These are phyloP conservation scores for Nitzschia putrida DNA, from an alignment of 108 stramenopile genomes.

Conservation along the genomic window DNA sequence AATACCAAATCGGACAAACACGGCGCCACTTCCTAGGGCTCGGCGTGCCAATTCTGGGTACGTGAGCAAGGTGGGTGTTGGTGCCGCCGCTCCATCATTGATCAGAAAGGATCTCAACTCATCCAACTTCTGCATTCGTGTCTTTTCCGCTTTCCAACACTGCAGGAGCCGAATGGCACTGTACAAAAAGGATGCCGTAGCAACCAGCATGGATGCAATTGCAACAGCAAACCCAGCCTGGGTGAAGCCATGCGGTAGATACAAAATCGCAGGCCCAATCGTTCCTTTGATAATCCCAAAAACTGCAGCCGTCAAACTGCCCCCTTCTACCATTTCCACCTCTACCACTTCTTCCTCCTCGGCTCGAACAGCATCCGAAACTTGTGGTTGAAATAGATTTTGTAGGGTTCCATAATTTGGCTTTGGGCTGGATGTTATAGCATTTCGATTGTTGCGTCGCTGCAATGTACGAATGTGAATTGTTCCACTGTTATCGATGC, in stretches of 20 bases:
- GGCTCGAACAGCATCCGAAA: neutral
- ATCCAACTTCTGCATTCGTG: constrained; percentile 5
- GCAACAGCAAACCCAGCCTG: constrained; percentile 44
- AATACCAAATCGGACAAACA: constrained; percentile 46
- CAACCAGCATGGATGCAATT: constrained; percentile 42
- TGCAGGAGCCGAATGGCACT: constrained; percentile 44
- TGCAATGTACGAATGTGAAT: constrained; percentile 34
- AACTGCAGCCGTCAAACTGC: constrained; percentile 44
- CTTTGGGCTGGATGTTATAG: constrained; percentile 4
- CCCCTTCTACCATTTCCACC: constrained; percentile 46
- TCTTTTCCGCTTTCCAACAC: constrained; percentile 46
- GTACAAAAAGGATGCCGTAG: constrained; percentile 42
- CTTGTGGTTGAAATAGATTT: constrained; percentile 30
- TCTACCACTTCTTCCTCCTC: constrained; percentile 38
- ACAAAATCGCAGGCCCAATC: constrained; percentile 45
- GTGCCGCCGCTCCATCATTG: neutral
- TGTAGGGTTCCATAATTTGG: constrained; percentile 37
- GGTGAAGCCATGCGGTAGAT: constrained; percentile 52
- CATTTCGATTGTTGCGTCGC: constrained; percentile 11
- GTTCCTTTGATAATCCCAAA: constrained; percentile 57
- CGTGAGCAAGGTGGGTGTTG: constrained; percentile 33
- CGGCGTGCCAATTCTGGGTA: constrained; percentile 47
- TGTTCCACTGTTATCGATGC: constrained; percentile 30
- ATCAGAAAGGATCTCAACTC: constrained; percentile 5
- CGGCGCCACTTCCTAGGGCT: constrained; percentile 39